Percentiles rank a stretch among this genome's conserved stretches.
Evolutionary conservation across 23 red algal species (phyloP).

Genomic region (Pyropia yezoensis): DNA sequence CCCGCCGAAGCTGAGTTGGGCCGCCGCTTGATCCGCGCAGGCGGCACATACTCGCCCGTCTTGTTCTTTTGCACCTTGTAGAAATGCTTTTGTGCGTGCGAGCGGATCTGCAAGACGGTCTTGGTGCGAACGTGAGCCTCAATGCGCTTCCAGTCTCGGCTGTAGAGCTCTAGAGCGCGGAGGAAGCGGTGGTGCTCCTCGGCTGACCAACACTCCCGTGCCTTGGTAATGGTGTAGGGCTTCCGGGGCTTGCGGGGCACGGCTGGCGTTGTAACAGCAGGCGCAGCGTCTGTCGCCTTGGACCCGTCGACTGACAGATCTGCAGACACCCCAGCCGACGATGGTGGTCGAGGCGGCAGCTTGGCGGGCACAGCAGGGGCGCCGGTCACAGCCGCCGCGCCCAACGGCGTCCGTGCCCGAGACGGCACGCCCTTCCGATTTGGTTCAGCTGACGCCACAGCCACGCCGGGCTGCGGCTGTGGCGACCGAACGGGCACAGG

Average conservation of each 20-base stretch:
- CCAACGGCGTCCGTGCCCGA: too few relatives aligned
- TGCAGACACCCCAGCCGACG: too few relatives aligned
- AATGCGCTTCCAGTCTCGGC: slow-evolving; percentile 91
- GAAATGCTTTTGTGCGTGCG: slow-evolving; percentile 97
- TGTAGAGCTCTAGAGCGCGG: slow-evolving; percentile 64
- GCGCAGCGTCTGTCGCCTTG: too few relatives aligned
- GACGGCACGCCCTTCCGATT: too few relatives aligned
- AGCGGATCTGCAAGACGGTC: slow-evolving; percentile 91
- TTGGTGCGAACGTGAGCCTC: slow-evolving; percentile 85
- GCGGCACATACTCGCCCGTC: slow-evolving; percentile 96
- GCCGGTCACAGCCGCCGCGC: too few relatives aligned
- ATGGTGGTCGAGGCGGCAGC: too few relatives aligned
- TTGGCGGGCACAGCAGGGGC: too few relatives aligned
- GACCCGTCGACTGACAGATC: too few relatives aligned
- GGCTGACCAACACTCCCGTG: slow-evolving; percentile 76
- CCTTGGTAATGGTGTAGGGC: slow-evolving; percentile 77
- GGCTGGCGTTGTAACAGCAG: too few relatives aligned
- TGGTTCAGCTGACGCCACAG: too few relatives aligned
- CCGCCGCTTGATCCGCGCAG: slow-evolving; percentile 69
- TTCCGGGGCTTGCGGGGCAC: slow-evolving; percentile 53
- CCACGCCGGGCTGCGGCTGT: too few relatives aligned
- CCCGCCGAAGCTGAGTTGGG: slow-evolving; percentile 4
- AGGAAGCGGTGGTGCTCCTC: slow-evolving; percentile 92
- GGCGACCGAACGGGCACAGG: too few relatives aligned
- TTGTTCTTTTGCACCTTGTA: slow-evolving; percentile 76